These are phyloP conservation scores for Scleroderma citrinum DNA, from an alignment of 768 basidiomycete genomes.

Conservation along the genomic window DNA sequence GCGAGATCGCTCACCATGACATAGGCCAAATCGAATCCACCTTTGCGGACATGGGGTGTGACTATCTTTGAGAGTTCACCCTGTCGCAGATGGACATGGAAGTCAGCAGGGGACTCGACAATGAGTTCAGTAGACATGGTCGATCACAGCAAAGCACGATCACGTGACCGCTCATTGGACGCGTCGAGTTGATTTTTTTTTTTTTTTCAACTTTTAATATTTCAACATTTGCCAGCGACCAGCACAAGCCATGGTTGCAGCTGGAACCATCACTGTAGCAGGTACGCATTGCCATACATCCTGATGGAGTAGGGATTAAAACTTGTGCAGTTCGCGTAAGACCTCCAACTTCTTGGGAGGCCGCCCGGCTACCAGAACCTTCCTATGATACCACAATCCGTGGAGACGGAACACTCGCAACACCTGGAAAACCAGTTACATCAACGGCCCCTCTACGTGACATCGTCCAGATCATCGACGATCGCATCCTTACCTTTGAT, in stretches of 20 bases:
- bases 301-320: background rate
- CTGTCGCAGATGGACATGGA: conserved; percentile 96
- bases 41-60: conserved; percentile 81
- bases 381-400: conserved; percentile 65
- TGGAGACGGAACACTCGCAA: conserved; percentile 81
- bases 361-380: conserved; percentile 74
- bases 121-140: conserved; percentile 19
- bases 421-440: conserved; percentile 47
- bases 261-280: conserved; percentile 84
- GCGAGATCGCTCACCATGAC: conserved; percentile 70
- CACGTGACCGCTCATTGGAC: conserved; percentile 24
- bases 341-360: conserved; percentile 81
- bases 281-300: conserved; percentile 37
- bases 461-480: conserved; percentile 86
- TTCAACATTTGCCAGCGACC: background rate
- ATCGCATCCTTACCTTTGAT: conserved; percentile 93
- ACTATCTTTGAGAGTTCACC: conserved; percentile 78
- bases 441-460: conserved; percentile 60
- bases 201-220: background rate
- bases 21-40: conserved; percentile 89
- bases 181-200: conserved; percentile 22
- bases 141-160: conserved; percentile 14
- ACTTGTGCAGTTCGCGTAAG: conserved; percentile 73
- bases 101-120: conserved; percentile 68
- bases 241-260: conserved; percentile 57